Percentiles rank a stretch among this genome's conserved stretches.
phyloP scores from a whole-genome alignment of 73 alveolate genomes.

The Breviolum minutum region DNA sequence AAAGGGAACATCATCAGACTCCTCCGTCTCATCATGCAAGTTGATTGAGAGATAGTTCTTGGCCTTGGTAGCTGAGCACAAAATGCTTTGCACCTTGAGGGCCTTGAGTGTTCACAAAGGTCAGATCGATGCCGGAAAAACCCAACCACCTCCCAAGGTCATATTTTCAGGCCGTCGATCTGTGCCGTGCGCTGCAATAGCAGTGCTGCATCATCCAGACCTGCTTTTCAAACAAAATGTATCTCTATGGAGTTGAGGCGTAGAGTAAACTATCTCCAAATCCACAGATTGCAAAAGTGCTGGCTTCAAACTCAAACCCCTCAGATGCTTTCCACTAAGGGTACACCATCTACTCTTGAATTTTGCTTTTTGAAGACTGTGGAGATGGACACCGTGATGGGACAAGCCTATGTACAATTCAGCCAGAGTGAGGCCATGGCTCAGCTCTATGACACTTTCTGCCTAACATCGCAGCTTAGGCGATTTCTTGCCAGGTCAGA shows the following conservation, averaged over 20 bases:
- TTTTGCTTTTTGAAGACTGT: neutral
- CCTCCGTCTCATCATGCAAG: slow-evolving; percentile 76
- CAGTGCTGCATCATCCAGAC: slow-evolving; percentile 8
- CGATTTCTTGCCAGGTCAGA: no score
- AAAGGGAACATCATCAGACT: slow-evolving; percentile 81
- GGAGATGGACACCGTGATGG: neutral
- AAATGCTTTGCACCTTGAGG: neutral
- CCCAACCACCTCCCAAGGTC: neutral
- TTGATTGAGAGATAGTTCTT: slow-evolving; percentile 61
- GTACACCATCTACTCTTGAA: neutral
- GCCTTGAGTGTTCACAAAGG: neutral
- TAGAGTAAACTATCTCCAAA: neutral
- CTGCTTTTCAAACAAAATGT: neutral
- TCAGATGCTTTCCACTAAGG: neutral
- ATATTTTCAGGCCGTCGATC: slow-evolving; percentile 21
- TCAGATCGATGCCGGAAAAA: neutral
- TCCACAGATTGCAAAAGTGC: no score
- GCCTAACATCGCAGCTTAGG: no score
- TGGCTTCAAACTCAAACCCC: no score
- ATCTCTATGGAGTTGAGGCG: neutral
- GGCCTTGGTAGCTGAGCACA: slow-evolving; percentile 25
- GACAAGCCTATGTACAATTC: slow-evolving; percentile 56
- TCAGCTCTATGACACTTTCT: no score
- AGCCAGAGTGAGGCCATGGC: neutral
- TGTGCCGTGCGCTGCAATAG: slow-evolving; percentile 15